Conservation (phyloP, 768 basidiomycete genomes). For the Lyophyllum semitale region DNA sequence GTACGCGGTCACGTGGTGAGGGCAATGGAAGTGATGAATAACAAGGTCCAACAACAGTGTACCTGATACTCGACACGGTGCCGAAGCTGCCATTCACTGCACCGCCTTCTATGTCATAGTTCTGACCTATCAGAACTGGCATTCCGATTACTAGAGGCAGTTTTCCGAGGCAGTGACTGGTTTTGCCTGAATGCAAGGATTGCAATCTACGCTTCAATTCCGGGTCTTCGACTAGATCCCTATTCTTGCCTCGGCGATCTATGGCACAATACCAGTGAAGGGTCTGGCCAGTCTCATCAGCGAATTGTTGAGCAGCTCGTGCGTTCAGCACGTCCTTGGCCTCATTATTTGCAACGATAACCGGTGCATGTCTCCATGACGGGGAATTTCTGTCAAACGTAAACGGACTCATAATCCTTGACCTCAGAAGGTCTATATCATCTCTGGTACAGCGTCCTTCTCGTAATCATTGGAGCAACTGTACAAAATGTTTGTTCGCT, state of each 20-base stretch:
- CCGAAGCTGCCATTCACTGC: slow-evolving; percentile 32
- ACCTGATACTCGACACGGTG: slow-evolving; percentile 16
- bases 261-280: slow-evolving; percentile 15
- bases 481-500: background rate
- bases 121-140: slow-evolving; percentile 32
- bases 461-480: background rate
- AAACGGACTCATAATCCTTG: background rate
- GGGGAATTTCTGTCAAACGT: background rate
- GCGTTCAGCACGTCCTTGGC: slow-evolving; percentile 12
- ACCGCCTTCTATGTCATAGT: slow-evolving; percentile 31
- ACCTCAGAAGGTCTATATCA: background rate
- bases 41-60: no score
- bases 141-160: slow-evolving; percentile 29
- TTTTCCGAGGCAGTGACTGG: background rate
- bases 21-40: no score
- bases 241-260: background rate
- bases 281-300: background rate
- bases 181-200: slow-evolving; percentile 2
- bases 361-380: background rate
- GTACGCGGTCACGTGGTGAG: no score
- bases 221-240: no score
- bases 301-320: background rate
- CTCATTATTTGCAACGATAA: slow-evolving; percentile 6
- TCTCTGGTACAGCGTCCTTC: background rate
- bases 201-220: no score